These are phyloP conservation scores for Decorospora gaudefroyi DNA, from an alignment of 2,329 filamentous ascomycete species.

Conservation along the genomic window DNA sequence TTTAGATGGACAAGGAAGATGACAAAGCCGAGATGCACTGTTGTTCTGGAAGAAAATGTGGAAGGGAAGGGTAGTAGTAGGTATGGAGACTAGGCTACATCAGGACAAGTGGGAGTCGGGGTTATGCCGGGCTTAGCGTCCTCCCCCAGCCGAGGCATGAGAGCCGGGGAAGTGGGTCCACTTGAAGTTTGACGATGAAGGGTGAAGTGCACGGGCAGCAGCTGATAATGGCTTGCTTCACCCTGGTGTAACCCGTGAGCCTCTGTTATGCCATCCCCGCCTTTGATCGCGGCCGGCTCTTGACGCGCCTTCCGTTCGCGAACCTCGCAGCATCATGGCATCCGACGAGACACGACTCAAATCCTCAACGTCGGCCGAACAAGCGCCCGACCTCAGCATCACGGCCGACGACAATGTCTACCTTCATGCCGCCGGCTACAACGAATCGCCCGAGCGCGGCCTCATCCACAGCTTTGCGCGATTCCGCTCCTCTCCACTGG, in stretches of 20 bases:
- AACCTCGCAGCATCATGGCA: conserved; percentile 17
- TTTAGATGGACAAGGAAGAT: too few species aligned
- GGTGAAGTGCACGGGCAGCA: too few species aligned
- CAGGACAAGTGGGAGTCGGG: too few species aligned
- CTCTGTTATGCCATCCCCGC: too few species aligned
- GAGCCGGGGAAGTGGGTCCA: conserved; percentile 21
- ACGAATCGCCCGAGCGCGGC: conserved; percentile 62
- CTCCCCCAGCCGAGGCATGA: conserved; percentile 19
- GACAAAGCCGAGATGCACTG: too few species aligned
- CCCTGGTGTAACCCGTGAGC: too few species aligned
- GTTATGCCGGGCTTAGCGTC: too few species aligned
- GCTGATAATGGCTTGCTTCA: too few species aligned
- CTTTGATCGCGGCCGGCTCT: conserved; percentile 5
- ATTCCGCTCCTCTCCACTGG: conserved; percentile 72
- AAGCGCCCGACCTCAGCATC: conserved; percentile 54
- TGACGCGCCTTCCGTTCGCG: background rate
- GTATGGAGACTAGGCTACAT: too few species aligned
- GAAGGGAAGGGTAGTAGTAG: too few species aligned
- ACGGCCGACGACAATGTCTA: conserved; percentile 51
- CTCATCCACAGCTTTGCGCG: conserved; percentile 83
- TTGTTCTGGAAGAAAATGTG: too few species aligned
- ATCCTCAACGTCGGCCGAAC: conserved; percentile 24
- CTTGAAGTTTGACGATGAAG: conserved; percentile 6
- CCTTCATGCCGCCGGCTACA: conserved; percentile 52
- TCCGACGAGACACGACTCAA: conserved; percentile 22